Evolutionary conservation across 140 eudicot species (phyloP).

Genomic region (Stevia rebaudiana): DNA sequence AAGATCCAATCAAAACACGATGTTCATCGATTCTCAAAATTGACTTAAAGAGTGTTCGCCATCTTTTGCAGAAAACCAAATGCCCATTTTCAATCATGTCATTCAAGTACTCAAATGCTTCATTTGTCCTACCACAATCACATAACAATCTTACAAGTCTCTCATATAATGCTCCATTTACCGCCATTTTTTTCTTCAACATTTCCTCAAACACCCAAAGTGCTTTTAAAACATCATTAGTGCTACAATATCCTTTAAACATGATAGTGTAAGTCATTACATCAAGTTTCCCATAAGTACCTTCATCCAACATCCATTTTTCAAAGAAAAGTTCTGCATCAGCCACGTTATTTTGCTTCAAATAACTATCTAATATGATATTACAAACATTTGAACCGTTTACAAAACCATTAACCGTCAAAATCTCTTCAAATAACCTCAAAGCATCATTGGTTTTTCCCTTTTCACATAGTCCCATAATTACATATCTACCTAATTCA

Average conservation of each 20-base stretch:
- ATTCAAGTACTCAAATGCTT: constrained; percentile 35
- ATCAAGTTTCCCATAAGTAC: constrained; percentile 13
- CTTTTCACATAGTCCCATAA: constrained; percentile 35
- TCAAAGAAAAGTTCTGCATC: constrained; percentile 32
- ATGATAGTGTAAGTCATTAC: constrained; percentile 18
- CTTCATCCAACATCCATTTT: constrained; percentile 19
- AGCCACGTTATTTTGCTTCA: constrained; percentile 19
- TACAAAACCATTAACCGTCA: constrained; percentile 3
- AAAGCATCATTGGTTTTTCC: constrained; percentile 35
- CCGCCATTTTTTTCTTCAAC: constrained; percentile 31
- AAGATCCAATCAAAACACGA: constrained; percentile 1
- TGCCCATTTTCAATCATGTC: constrained; percentile 34
- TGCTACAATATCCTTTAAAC: constrained; percentile 40
- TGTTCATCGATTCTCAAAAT: constrained; percentile 9
- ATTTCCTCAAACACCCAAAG: constrained; percentile 38
- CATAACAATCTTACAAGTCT: constrained; percentile 30
- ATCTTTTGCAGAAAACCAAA: constrained; percentile 25
- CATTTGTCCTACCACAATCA: constrained; percentile 26
- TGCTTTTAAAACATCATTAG: constrained; percentile 28
- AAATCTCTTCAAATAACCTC: constrained; percentile 32
- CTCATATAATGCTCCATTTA: constrained; percentile 28
- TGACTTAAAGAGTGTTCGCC: constrained; percentile 23
- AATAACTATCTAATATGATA: constrained; percentile 29
- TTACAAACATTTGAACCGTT: constrained; percentile 21
- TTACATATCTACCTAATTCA: constrained; percentile 34